A percentile compares a stretch with the other conserved stretches of the same genome.
Conservation (phyloP, 352 stramenopile genomes). For the Phytophthora aleatoria region DNA sequence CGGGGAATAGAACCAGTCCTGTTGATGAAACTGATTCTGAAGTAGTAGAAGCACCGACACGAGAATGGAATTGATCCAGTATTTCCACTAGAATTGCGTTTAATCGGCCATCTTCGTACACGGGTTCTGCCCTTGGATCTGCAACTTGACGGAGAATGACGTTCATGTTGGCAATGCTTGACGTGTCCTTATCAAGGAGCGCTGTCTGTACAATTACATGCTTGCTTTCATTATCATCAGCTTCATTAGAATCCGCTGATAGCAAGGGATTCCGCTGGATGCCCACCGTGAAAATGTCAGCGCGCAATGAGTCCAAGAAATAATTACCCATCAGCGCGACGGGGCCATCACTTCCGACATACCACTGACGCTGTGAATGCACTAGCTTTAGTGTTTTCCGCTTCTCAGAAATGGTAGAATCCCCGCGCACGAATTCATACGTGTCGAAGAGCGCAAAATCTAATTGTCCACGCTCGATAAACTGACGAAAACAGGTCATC, state of each 20-base stretch:
- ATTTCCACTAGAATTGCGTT: conserved; percentile 49
- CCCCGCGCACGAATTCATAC: conserved; percentile 40
- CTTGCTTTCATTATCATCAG: background rate
- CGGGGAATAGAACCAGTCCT: conserved; percentile 70
- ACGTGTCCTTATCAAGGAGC: conserved; percentile 45
- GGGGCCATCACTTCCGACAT: conserved; percentile 50
- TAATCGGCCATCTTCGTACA: conserved; percentile 46
- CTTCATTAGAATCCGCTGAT: background rate
- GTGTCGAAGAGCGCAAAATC: conserved; percentile 82
- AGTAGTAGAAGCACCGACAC: background rate
- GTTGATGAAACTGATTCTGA: conserved; percentile 21
- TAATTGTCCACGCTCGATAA: conserved; percentile 43
- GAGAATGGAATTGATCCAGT: conserved; percentile 29
- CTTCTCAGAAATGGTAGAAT: conserved; percentile 1
- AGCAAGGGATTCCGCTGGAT: background rate
- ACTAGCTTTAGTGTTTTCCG: conserved; percentile 43
- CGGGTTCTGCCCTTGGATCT: conserved; percentile 22
- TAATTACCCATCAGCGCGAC: conserved; percentile 87
- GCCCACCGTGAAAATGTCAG: conserved; percentile 66
- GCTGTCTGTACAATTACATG: conserved; percentile 42
- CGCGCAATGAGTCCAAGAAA: conserved; percentile 77
- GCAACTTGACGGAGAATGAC: conserved; percentile 37
- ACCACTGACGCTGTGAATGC: conserved; percentile 35
- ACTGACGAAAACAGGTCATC: conserved; percentile 67
- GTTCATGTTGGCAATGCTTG: conserved; percentile 58